Percentiles rank a stretch among this genome's conserved stretches.
Conservation (phyloP, 176 grass and related monocot species). For the bread wheat (Triticum aestivum) region DNA sequence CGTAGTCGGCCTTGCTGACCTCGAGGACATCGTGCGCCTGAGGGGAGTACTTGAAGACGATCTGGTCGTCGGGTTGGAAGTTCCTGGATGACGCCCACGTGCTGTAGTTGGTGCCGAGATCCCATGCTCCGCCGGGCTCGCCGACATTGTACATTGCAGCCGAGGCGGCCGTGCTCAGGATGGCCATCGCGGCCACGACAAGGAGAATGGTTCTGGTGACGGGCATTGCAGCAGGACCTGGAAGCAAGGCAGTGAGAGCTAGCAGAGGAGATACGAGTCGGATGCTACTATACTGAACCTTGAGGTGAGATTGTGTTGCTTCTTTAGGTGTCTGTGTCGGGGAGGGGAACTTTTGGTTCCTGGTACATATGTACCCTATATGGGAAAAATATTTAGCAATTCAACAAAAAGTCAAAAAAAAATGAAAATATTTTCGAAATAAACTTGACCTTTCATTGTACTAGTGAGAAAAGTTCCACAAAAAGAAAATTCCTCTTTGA, state of each 20-base stretch:
- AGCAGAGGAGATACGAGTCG: conserved; percentile 1
- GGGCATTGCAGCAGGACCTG: neutral
- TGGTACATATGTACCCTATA: too few relatives aligned
- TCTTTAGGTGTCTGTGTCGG: too few relatives aligned
- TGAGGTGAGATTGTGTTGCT: too few relatives aligned
- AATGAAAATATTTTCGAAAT: too few relatives aligned
- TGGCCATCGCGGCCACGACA: neutral
- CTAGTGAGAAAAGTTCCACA: too few relatives aligned
- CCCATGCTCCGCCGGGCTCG: conserved; percentile 42
- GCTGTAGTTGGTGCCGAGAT: conserved; percentile 31
- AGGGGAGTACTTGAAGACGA: conserved; percentile 45
- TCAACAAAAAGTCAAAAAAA: too few relatives aligned
- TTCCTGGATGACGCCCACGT: conserved; percentile 44
- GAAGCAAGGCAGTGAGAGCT: conserved; percentile 3
- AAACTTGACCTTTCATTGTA: too few relatives aligned
- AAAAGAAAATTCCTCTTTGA: too few relatives aligned
- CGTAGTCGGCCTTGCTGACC: conserved; percentile 48
- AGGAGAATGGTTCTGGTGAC: conserved; percentile 3
- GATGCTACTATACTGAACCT: neutral
- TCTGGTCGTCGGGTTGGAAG: conserved; percentile 39
- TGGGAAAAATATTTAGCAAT: too few relatives aligned
- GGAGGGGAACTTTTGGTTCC: too few relatives aligned
- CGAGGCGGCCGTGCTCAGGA: conserved; percentile 27
- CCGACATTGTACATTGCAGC: conserved; percentile 48
- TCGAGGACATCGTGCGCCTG: conserved; percentile 43